A percentile compares a stretch with the other conserved stretches of the same genome.
Conservation (phyloP, 768 basidiomycete genomes). For the Asterophora parasitica region DNA sequence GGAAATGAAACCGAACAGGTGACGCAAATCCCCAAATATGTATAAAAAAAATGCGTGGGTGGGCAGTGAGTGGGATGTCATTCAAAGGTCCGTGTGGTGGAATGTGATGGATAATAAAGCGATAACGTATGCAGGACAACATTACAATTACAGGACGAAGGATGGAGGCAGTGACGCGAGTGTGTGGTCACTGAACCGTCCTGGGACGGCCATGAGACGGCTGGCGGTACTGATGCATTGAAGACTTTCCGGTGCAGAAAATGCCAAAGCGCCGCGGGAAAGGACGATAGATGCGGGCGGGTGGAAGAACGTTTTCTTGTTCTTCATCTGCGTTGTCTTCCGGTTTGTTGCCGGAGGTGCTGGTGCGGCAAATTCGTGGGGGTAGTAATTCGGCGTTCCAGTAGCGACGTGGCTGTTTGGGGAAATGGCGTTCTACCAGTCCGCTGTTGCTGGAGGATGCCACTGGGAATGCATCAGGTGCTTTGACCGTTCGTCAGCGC, state of each 20-base stretch:
- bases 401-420: slow-evolving; percentile 9
- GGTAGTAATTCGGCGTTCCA: slow-evolving; percentile 17
- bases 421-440: background rate
- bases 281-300: slow-evolving; percentile 22
- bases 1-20: too few species aligned
- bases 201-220: slow-evolving; percentile 5
- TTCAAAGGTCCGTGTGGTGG: background rate
- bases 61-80: background rate
- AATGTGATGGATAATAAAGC: background rate
- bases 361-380: slow-evolving; percentile 13
- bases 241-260: slow-evolving; percentile 34
- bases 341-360: slow-evolving; percentile 19
- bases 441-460: background rate
- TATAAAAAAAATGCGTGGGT: too few species aligned
- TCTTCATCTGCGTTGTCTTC: slow-evolving; percentile 27
- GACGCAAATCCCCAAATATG: too few species aligned
- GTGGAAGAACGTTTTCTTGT: slow-evolving; percentile 25
- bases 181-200: slow-evolving; percentile 9
- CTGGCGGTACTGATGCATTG: slow-evolving; percentile 22
- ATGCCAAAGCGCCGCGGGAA: slow-evolving; percentile 33
- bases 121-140: background rate
- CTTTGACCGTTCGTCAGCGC: slow-evolving; percentile 21
- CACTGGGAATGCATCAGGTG: slow-evolving; percentile 31
- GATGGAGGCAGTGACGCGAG: background rate
- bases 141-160: background rate